Base-by-base conservation (phyloP, 176 grass and related monocot genomes). In the Coix lacrymajobi region DNA sequence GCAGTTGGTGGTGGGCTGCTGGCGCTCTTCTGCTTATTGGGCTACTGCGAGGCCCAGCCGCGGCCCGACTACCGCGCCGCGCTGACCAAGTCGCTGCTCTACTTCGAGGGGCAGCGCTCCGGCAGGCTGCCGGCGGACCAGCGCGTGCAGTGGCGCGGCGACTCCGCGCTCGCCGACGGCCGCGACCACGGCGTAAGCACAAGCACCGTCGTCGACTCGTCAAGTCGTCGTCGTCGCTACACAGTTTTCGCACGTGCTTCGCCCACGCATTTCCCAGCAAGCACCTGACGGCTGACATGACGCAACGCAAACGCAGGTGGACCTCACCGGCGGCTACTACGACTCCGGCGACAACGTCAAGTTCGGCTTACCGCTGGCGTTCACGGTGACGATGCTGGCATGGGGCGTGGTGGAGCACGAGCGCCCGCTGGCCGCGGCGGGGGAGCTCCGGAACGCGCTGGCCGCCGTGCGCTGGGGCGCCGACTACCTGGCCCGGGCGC, bases 311-410 rank as follows among this genome's bases (percentile, higher is more conserved):
- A 38, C 61, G 70, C 80, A 95, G 93, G 86, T 92, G 4, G 79
- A 95, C 20, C 88, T 95, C 5, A 90, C 79, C 15, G 88, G 93
- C 25, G 93, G 93, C 13, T 95, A 95, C 84, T 92, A 90, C 63
- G 93, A 92, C 86, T 77, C 93, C 19, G 88, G 93, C 16, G 90
- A 95, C 90, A 92, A 92, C 32, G 79, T 95, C 62, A 95, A 92
- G 86, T 95, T 95, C 44, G 93, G 93, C 0, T 38, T 95, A 1
- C 90, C 90, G 0, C 81, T 95, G 88, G 93, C 93, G 71, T 92
- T 90, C 83, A 95, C 90, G 0, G 70, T 87, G 19, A 88, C 88
- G 10, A 69, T 88, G 85, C 83, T 95, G 52, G 78, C 93, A 39
- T 95, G 93, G 93, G 44, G 86, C 37, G 73, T 78, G 48, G 87